Evolutionary conservation across 768 basidiomycete genomes (phyloP).

Genomic region (Lactarius trivialis): DNA sequence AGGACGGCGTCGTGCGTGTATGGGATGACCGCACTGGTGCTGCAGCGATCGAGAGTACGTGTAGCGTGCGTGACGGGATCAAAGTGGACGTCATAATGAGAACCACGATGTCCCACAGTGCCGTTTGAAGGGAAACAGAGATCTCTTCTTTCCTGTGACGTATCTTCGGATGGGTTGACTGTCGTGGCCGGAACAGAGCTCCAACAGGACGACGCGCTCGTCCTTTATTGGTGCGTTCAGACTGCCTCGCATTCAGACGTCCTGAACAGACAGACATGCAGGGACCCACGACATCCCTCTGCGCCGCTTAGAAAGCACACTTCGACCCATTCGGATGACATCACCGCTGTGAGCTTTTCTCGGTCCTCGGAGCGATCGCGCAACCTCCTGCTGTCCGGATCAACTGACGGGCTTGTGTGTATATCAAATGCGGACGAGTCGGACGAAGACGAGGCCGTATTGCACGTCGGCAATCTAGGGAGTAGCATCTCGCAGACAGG

Average conservation of each 20-base stretch:
- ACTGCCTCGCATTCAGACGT: not conserved
- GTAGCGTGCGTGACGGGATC: not conserved
- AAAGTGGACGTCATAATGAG: constrained; percentile 27
- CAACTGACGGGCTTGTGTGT: constrained; percentile 78
- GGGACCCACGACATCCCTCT: constrained; percentile 80
- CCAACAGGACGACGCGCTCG: constrained; percentile 71
- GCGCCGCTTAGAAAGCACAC: constrained; percentile 67
- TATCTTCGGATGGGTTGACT: constrained; percentile 60
- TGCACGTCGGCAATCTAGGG: constrained; percentile 82
- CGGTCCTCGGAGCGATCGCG: constrained; percentile 3
- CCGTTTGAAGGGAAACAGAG: constrained; percentile 37
- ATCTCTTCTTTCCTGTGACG: constrained; percentile 59
- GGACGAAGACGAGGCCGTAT: constrained; percentile 83
- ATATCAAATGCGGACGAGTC: constrained; percentile 63
- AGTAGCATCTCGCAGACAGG: constrained; percentile 74
- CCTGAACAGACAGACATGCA: constrained; percentile 28
- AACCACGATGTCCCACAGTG: constrained; percentile 35
- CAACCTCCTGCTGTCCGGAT: constrained; percentile 62
- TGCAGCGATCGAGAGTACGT: constrained; percentile 55
- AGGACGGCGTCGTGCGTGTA: constrained; percentile 61
- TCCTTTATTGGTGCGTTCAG: constrained; percentile 69
- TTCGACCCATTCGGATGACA: constrained; percentile 90
- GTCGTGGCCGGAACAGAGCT: constrained; percentile 82
- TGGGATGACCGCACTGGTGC: constrained; percentile 65
- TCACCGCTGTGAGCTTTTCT: constrained; percentile 62